These are phyloP conservation scores for Trypanosoma melophagium DNA, from an alignment of 208 protist species.

Conservation along the genomic window DNA sequence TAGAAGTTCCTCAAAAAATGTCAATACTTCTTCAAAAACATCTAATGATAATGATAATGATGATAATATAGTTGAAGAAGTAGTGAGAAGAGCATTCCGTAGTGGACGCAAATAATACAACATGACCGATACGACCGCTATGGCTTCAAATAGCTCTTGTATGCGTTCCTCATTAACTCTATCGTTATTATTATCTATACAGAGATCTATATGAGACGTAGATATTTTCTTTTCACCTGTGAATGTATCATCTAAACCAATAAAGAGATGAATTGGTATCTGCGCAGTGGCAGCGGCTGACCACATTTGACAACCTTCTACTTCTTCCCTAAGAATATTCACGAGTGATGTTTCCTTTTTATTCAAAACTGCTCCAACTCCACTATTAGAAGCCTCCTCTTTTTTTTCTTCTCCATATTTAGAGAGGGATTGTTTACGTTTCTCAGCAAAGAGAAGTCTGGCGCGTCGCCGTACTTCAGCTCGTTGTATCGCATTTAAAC, in stretches of 20 bases:
- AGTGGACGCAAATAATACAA: conserved; percentile 20
- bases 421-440: too few relatives aligned
- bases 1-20: conserved; percentile 1
- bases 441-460: not conserved
- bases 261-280: not conserved
- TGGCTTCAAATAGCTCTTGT: not conserved
- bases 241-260: not conserved
- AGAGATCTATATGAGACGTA: not conserved
- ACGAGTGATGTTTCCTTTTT: not conserved
- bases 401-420: not conserved
- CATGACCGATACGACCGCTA: conserved; percentile 10
- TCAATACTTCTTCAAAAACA: not conserved
- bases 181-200: not conserved
- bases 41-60: not conserved
- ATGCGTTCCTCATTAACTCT: not conserved
- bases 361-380: not conserved
- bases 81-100: not conserved
- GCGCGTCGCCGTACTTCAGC: conserved; percentile 26
- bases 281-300: not conserved
- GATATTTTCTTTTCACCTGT: not conserved
- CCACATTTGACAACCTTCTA: conserved; percentile 20
- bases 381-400: not conserved
- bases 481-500: conserved; percentile 19
- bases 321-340: conserved; percentile 16
- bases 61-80: not conserved